Evolutionary conservation across 495 filamentous ascomycete species (phyloP).

Genomic region (Platismatia glauca): DNA sequence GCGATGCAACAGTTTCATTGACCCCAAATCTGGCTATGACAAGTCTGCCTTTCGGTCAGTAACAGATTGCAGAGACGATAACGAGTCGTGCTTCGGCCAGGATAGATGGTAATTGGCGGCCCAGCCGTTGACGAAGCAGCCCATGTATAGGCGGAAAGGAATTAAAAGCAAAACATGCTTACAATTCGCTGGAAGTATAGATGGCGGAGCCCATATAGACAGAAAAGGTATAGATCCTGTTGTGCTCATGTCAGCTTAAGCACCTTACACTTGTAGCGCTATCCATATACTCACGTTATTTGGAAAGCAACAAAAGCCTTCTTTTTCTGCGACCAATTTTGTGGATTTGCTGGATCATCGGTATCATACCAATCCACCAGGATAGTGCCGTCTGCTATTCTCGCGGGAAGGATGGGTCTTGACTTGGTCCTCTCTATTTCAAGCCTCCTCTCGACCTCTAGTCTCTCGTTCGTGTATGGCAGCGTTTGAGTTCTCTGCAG

Average conservation of each 20-base stretch:
- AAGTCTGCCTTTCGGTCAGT: slow-evolving; percentile 8
- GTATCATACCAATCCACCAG: slow-evolving; percentile 24
- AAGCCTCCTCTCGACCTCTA: slow-evolving; percentile 21
- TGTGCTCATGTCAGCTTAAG: neutral
- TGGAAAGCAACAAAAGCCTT: slow-evolving; percentile 29
- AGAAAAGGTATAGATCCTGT: slow-evolving; percentile 31
- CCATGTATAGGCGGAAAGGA: slow-evolving; percentile 35
- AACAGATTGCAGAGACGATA: neutral
- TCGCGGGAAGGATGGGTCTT: slow-evolving; percentile 6
- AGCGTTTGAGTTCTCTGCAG: slow-evolving; percentile 9
- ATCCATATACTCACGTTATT: slow-evolving; percentile 16
- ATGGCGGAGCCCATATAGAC: slow-evolving; percentile 29
- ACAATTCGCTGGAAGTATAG: slow-evolving; percentile 6
- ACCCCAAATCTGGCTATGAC: slow-evolving; percentile 39
- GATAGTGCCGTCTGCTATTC: slow-evolving; percentile 15
- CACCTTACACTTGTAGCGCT: slow-evolving; percentile 1
- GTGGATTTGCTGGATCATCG: slow-evolving; percentile 34
- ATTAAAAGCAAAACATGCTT: slow-evolving; percentile 30
- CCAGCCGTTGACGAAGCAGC: slow-evolving; percentile 31
- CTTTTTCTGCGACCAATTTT: slow-evolving; percentile 33
- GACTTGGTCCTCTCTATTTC: neutral
- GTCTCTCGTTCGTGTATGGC: slow-evolving; percentile 4
- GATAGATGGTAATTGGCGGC: neutral
- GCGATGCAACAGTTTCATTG: slow-evolving; percentile 30
- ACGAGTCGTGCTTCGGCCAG: neutral